Conservation (phyloP, 208 protist genomes). For the Trypanosoma scelopori region DNA sequence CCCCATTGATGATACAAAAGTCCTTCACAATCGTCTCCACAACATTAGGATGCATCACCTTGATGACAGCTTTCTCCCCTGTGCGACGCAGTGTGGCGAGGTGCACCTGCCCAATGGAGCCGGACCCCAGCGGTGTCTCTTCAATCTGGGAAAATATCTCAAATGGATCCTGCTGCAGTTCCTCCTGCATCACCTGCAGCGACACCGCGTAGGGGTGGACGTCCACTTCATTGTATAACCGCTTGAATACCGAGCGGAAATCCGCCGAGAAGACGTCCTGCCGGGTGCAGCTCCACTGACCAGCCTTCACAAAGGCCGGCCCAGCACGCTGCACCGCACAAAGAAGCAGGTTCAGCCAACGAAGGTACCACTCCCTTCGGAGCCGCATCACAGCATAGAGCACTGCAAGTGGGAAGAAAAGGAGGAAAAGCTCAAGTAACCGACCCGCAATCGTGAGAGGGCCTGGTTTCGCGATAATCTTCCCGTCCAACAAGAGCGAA, state of each 20-base stretch:
- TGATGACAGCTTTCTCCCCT: conserved; percentile 73
- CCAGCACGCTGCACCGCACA: conserved; percentile 75
- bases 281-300: conserved; percentile 90
- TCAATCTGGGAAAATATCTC: conserved; percentile 76
- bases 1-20: conserved; percentile 71
- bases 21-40: conserved; percentile 85
- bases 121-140: conserved; percentile 69
- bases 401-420: conserved; percentile 74
- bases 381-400: conserved; percentile 78
- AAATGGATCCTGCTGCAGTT: conserved; percentile 56
- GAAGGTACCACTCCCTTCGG: conserved; percentile 48
- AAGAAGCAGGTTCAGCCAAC: conserved; percentile 72
- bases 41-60: conserved; percentile 90
- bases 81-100: conserved; percentile 66
- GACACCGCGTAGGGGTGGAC: conserved; percentile 72
- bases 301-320: conserved; percentile 90
- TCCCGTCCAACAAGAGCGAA: conserved; percentile 64
- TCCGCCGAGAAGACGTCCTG: conserved; percentile 85
- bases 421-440: conserved; percentile 49
- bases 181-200: conserved; percentile 70
- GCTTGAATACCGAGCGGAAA: conserved; percentile 76
- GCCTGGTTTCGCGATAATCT: conserved; percentile 42
- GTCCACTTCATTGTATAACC: conserved; percentile 79
- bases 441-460: conserved; percentile 43
- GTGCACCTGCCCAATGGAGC: conserved; percentile 92